Evolutionary conservation across 176 grass and related monocot genomes (phyloP), one percentile per base, ranked within the genome.

Genomic region (Tuctoria greenei): DNA sequence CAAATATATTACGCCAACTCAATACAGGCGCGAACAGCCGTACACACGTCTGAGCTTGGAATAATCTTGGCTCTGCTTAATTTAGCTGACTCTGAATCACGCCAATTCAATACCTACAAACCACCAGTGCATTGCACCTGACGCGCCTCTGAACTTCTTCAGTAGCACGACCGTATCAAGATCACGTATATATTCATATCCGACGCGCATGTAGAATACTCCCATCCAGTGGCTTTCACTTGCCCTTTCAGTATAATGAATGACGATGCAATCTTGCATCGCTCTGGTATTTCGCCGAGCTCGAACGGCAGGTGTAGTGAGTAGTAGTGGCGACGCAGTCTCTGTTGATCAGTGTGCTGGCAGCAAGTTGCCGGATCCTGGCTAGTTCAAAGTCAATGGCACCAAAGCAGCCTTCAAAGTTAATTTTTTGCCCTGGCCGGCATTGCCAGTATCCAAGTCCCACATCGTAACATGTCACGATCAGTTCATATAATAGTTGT

Each of bases 401-500:
- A 56, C 61, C 61, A 44, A 74, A 24, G 69, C 69, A 56, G 68
- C 65, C 12, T 69, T 51, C 61, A 72, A 61, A 47, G 10, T 50
- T 51, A 0, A 50, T 2, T n/a, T n/a, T n/a, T n/a, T 38, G 74
- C 77, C 28, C 38, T 43, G 83, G 59, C 38, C 35, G 83, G 59
- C 67, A 24, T 37, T 46, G 16, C 52, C 81, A 39, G 60, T 78
- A 69, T 69, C 54, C 46, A 74, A 83, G 75, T 51, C 38, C 36
- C 86, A 79, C 71, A 14, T 25, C 56, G 62, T 46, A 11, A 37
- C 40, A 45, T 75, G 81, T 88, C 70, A 46, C 75, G 1, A 58
- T 75, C 86, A 23, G 67, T 37, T 69, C 69, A 79, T 72, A 81
- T 69, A 62, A 79, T 72, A 81, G 56, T 71, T 64, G 45, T 36